Base-by-base conservation (phyloP, 2,329 filamentous ascomycete species). In the Apiospora hydei region DNA sequence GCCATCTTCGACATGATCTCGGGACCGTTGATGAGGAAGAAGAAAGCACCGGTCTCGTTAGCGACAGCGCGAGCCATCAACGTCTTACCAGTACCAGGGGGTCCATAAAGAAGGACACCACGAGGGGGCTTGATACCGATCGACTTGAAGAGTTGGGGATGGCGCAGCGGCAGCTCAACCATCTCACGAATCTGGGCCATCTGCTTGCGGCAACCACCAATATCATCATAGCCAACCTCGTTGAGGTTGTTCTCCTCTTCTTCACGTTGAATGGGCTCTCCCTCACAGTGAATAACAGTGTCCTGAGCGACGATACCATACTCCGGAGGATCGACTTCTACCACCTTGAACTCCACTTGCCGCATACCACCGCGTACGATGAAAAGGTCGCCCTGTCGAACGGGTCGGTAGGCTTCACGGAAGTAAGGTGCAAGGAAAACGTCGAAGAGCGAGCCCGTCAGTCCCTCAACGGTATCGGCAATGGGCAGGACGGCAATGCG, bases 1-100 rank as follows among this genome's bases (percentile, higher is more conserved):
- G 96, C 96, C 96, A 98, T 98, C 91, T 98, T 98, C 73, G 96
- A 98, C 96, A 99, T 98, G 87, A 99, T 98, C 84, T 98, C 96
- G 70, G 96, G 96, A 76, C 96, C 96, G 85, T 98, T 98, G 90
- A 99, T 98, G 75, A 98, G 86, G 91, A 99, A 98, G 88, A 99
- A 99, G 88, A 98, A 98, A 68, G 96, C 96, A 79, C 96, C 96
- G 46, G 96, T 98, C 88, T 98, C 96, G 86, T 98, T 98, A 85
- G 96, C 96, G 71, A 99, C 96, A 75, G 96, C 96, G 84, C 96
- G 94, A 81, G 96, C 96, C 96, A 98, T 98, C 78, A 99, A 87
- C 49, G 96, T 99, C 90, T 99, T 99, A 92, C 96, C 96, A 75
- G 96, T 98, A 93, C 96, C 96, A 14, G 96, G 96, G 80, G 96